These are phyloP conservation scores for Corymbia citriodora DNA, from an alignment of 441 rosid species.

Conservation along the genomic window DNA sequence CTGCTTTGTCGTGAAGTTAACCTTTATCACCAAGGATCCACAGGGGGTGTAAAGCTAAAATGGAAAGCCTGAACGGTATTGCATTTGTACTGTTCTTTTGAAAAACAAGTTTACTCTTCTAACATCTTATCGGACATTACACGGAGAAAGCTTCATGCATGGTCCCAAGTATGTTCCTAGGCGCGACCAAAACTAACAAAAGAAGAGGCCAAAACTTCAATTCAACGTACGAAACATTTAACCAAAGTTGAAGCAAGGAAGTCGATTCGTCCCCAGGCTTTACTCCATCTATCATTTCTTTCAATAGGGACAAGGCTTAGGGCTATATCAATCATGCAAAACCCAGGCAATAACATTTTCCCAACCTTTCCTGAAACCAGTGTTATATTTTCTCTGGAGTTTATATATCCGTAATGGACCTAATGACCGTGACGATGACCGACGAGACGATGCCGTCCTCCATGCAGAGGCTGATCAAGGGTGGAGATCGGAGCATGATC, in stretches of 20 bases:
- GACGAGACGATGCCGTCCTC: not conserved
- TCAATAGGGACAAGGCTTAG: conserved; percentile 4
- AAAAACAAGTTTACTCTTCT: not conserved
- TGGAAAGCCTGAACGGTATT: not conserved
- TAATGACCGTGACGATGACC: not conserved
- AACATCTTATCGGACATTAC: not conserved
- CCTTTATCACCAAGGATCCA: no score
- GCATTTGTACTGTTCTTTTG: not conserved
- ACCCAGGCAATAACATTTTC: not conserved
- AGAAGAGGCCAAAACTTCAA: not conserved
- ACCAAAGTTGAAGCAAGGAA: conserved; percentile 56
- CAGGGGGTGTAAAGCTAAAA: not conserved
- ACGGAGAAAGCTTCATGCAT: not conserved
- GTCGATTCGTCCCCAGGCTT: conserved; percentile 34
- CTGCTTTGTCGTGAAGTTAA: no score
- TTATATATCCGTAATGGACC: conserved; percentile 6
- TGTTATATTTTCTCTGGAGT: not conserved
- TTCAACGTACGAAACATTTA: conserved; percentile 11
- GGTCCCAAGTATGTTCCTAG: not conserved
- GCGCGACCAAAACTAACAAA: not conserved
- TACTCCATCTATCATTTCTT: conserved; percentile 12
- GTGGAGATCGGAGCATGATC: not conserved
- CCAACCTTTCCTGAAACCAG: not conserved
- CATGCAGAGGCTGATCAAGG: not conserved
- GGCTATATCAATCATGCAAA: not conserved